These are phyloP conservation scores for Beta corolliflora DNA, from an alignment of 179 eudicot genomes.

Conservation along the genomic window DNA sequence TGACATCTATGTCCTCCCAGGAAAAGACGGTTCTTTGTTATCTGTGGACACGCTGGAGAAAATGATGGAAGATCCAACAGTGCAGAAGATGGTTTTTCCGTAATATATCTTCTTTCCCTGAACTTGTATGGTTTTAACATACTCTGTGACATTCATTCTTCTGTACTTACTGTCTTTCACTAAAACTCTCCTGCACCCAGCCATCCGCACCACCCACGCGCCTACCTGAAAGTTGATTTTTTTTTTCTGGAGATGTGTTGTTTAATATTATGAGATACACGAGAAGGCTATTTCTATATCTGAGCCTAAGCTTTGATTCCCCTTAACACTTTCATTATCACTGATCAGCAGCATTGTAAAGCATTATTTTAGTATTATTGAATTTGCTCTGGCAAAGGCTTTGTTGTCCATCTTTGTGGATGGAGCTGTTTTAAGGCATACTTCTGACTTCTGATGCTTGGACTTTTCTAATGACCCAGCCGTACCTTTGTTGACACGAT, in stretches of 20 bases:
- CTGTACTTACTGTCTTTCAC: neutral
- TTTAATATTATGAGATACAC: neutral
- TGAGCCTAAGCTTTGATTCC: neutral
- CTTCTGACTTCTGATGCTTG: neutral
- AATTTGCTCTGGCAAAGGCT: neutral
- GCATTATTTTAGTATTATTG: no score
- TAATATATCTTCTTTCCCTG: constrained; percentile 39
- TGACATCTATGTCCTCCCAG: constrained; percentile 41
- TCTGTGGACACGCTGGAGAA: constrained; percentile 93
- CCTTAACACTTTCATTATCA: neutral
- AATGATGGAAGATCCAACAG: constrained; percentile 98
- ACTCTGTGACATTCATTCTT: neutral
- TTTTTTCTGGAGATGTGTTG: no score
- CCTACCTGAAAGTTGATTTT: neutral
- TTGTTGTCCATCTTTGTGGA: neutral
- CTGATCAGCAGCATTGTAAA: neutral
- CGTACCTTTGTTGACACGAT: neutral
- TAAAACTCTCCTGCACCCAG: neutral
- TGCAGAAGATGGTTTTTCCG: constrained; percentile 94
- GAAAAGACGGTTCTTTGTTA: constrained; percentile 40
- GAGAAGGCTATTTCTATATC: neutral
- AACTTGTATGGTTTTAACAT: constrained; percentile 17
- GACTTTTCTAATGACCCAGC: neutral
- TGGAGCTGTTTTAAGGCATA: neutral
- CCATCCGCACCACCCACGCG: neutral